Evolutionary conservation across 805 yeast species (phyloP), one percentile per base, ranked within the genome.

Genomic region (Candida takata): DNA sequence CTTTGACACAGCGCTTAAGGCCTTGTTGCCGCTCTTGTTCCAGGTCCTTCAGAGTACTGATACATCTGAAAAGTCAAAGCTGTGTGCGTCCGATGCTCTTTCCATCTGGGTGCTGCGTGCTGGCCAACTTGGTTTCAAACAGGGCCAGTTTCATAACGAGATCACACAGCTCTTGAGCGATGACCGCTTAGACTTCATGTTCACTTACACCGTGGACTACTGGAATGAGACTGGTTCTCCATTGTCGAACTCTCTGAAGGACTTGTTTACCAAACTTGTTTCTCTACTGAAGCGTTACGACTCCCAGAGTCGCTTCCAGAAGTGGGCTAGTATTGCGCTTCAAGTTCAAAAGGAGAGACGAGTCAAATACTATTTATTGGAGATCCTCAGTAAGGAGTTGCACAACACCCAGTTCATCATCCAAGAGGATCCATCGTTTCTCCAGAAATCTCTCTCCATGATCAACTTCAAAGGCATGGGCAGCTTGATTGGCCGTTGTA

Each of bases 181-280:
- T 15, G 40, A 29, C 4, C 36, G 41, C 11, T 47, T 67, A 6
- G 45, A 44, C 29, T 52, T 56, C 19, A 36, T 77, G 2, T 73
- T 74, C 48, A 62, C 63, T 17, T 81, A 72, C 52, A 67, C 81
- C 11, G 58, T 79, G 26, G 87, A 78, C 44, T 77, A 72, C 52
- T 78, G 87, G 77, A 75, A 74, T 35, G 84, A 79, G 34, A 71
- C 84, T 2, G 78, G 81, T 5, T 75, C 83, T 3, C 78, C 94
- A 0, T 55, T 84, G 19, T 75, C 80, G 6, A 84, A 81, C 49
- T 79, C 94, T 0, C 54, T 84, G 35, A 70, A 66, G 36, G 83
- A 76, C 23, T 50, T 86, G 31, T 70, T 85, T 32, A 36, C 54
- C 3, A 84, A 79, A 45, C 49, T 79, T 33, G 53, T 79, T 9